Evolutionary conservation across 179 eudicot species (phyloP).

Genomic region (Nepenthes alata): DNA sequence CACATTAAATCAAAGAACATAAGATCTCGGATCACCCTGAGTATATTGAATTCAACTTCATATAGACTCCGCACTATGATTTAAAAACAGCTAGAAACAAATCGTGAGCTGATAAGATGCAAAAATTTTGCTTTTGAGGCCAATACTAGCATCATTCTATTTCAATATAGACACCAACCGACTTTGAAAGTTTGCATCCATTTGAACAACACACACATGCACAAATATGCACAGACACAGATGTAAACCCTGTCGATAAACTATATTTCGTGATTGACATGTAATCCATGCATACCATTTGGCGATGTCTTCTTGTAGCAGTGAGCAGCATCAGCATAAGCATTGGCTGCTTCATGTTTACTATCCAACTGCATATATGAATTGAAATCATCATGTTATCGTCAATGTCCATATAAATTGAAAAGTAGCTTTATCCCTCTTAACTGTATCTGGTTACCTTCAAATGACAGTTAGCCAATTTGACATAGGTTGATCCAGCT

Average conservation of each 20-base stretch:
- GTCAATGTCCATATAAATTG: neutral
- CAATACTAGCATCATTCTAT: too few species aligned
- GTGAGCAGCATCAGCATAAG: slow-evolving; percentile 87
- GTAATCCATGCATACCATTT: slow-evolving; percentile 31
- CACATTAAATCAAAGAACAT: too few species aligned
- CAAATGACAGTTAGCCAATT: slow-evolving; percentile 64
- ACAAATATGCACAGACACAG: too few species aligned
- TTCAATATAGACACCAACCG: too few species aligned
- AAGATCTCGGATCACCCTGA: too few species aligned
- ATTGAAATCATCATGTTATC: neutral
- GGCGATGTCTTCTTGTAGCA: slow-evolving; percentile 72
- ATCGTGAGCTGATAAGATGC: too few species aligned
- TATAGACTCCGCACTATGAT: too few species aligned
- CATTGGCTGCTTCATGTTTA: slow-evolving; percentile 88
- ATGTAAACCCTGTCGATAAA: too few species aligned
- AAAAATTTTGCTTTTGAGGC: too few species aligned
- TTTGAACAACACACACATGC: neutral
- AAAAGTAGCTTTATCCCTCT: neutral
- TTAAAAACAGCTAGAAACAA: too few species aligned
- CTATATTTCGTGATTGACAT: neutral
- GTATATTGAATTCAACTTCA: too few species aligned
- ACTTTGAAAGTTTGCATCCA: too few species aligned
- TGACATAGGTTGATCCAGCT: slow-evolving; percentile 65
- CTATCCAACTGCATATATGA: slow-evolving; percentile 49
- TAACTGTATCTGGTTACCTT: slow-evolving; percentile 34